Conservation (phyloP, 2,329 filamentous ascomycete species). For the Thielaviopsis euricoi region DNA sequence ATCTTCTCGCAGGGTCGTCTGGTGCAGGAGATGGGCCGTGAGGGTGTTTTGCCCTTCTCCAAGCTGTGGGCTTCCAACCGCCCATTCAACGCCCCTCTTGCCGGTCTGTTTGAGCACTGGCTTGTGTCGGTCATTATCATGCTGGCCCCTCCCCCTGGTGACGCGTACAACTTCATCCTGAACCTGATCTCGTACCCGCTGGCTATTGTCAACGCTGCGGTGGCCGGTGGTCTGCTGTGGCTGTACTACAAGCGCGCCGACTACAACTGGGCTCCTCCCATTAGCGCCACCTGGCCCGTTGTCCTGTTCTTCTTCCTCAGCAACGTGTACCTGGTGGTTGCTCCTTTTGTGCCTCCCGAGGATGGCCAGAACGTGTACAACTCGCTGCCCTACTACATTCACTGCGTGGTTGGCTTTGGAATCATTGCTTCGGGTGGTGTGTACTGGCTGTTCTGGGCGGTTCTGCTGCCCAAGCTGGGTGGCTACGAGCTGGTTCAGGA, state of each 20-base stretch:
- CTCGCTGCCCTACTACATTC: slow-evolving; percentile 37
- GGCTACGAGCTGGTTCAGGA: slow-evolving; percentile 40
- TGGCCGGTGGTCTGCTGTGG: slow-evolving; percentile 34
- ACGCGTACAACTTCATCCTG: slow-evolving; percentile 47
- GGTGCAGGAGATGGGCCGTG: slow-evolving; percentile 48
- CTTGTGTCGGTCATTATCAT: slow-evolving; percentile 48
- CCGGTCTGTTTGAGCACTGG: slow-evolving; percentile 48
- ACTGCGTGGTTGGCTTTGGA: slow-evolving; percentile 40
- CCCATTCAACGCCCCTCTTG: slow-evolving; percentile 45
- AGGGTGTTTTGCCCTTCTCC: slow-evolving; percentile 49
- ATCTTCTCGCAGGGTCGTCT: slow-evolving; percentile 53
- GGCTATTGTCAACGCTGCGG: slow-evolving; percentile 39
- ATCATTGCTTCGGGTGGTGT: slow-evolving; percentile 34
- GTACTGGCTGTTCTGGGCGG: slow-evolving; percentile 40
- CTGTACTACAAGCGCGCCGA: slow-evolving; percentile 32
- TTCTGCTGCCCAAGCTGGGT: slow-evolving; percentile 33
- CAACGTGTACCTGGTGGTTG: slow-evolving; percentile 44
- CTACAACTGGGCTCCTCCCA: slow-evolving; percentile 36
- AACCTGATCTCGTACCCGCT: slow-evolving; percentile 50
- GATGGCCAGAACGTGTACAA: slow-evolving; percentile 37
- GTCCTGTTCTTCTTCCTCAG: slow-evolving; percentile 41
- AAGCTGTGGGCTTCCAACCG: slow-evolving; percentile 46
- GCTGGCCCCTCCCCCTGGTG: slow-evolving; percentile 48
- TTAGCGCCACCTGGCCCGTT: slow-evolving; percentile 37
- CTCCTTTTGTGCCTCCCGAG: slow-evolving; percentile 38